A percentile compares a stretch with the other conserved stretches of the same genome.
These are phyloP conservation scores for Tulasnella sp. DNA, from an alignment of 768 basidiomycete species.

Conservation along the genomic window DNA sequence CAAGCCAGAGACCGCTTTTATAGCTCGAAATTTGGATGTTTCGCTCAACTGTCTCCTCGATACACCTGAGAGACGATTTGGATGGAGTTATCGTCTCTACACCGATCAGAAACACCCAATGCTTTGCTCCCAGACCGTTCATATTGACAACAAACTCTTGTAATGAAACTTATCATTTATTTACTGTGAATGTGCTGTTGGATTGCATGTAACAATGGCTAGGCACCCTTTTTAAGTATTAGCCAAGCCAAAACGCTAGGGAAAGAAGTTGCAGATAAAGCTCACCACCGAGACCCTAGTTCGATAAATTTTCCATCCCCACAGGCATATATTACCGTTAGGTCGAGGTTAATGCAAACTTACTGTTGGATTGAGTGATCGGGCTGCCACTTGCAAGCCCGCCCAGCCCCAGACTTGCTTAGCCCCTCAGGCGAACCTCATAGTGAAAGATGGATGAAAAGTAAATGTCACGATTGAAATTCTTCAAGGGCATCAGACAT, in stretches of 20 bases:
- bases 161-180: not conserved
- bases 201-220: no score
- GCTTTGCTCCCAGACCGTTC: not conserved
- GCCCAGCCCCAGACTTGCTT: no score
- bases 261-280: not conserved
- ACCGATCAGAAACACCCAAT: not conserved
- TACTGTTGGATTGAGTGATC: no score
- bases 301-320: not conserved
- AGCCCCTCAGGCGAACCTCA: no score
- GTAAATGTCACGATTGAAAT: no score
- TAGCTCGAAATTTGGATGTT: not conserved
- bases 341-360: no score
- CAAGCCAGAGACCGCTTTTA: not conserved
- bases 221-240: no score
- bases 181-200: no score
- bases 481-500: no score
- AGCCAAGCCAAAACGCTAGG: not conserved
- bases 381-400: no score
- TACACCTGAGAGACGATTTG: not conserved
- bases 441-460: no score
- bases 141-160: not conserved
- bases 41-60: not conserved
- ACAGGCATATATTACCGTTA: not conserved
- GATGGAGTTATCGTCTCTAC: not conserved
- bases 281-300: not conserved